Conservation (phyloP, 2,329 filamentous ascomycete genomes). For the Neofusicoccum parvum region DNA sequence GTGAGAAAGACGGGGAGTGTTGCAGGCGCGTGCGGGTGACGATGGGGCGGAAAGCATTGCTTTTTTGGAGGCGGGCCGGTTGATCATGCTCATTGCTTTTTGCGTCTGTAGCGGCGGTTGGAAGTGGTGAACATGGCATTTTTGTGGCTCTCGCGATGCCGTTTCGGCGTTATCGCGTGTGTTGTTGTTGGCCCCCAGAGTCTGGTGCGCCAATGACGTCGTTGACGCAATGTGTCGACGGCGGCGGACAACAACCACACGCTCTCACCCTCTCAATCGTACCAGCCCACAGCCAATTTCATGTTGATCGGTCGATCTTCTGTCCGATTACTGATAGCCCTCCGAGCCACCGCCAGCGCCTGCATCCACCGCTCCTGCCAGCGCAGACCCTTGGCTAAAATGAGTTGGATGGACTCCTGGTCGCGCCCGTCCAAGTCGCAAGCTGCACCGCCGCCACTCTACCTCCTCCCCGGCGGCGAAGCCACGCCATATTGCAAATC, state of each 20-base stretch:
- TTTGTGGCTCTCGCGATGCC: neutral
- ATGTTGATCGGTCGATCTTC: neutral
- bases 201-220: conserved; percentile 4
- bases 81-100: neutral
- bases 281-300: neutral
- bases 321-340: neutral
- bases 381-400: conserved; percentile 28
- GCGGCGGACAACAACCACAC: neutral
- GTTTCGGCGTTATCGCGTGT: neutral
- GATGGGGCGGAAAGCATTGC: neutral
- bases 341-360: neutral
- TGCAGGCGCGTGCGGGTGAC: neutral
- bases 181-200: neutral
- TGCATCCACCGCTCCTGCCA: neutral
- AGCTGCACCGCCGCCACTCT: conserved; percentile 55
- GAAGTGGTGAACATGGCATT: neutral
- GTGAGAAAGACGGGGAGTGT: neutral
- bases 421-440: conserved; percentile 46
- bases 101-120: neutral
- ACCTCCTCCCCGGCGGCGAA: conserved; percentile 52
- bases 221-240: neutral
- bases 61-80: neutral
- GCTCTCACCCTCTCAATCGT: neutral
- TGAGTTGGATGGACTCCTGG: conserved; percentile 56
- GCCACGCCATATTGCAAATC: conserved; percentile 58